phyloP scores from a whole-genome alignment of 2,329 filamentous ascomycete genomes.

The Ilyonectria sp. region DNA sequence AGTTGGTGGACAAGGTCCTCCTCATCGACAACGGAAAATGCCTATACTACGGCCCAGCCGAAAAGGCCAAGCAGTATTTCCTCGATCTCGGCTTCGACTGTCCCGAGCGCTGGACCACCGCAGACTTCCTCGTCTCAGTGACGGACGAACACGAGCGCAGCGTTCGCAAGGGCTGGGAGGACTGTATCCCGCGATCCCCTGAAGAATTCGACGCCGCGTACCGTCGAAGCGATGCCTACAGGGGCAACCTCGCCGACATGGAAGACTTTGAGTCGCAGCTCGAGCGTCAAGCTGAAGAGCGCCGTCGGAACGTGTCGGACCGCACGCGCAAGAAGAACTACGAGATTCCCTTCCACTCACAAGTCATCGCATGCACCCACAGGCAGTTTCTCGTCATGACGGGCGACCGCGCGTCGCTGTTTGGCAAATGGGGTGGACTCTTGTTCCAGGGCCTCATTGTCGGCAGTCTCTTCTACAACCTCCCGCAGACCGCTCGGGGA shows the following conservation, averaged over 20 bases:
- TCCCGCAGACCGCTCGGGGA: slow-evolving; percentile 71
- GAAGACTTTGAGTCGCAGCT: slow-evolving; percentile 75
- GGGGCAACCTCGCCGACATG: slow-evolving; percentile 73
- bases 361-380: slow-evolving; percentile 79
- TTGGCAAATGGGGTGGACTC: slow-evolving; percentile 86
- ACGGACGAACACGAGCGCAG: slow-evolving; percentile 81
- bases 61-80: slow-evolving; percentile 78
- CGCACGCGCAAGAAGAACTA: slow-evolving; percentile 79
- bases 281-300: slow-evolving; percentile 60
- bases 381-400: slow-evolving; percentile 86
- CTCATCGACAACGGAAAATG: slow-evolving; percentile 82
- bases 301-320: slow-evolving; percentile 74
- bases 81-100: slow-evolving; percentile 80
- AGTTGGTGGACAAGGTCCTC: slow-evolving; percentile 82
- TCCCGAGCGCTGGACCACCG: slow-evolving; percentile 79
- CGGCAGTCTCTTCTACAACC: slow-evolving; percentile 83
- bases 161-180: slow-evolving; percentile 76
- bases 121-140: slow-evolving; percentile 84
- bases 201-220: slow-evolving; percentile 79
- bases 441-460: slow-evolving; percentile 82
- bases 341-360: slow-evolving; percentile 81
- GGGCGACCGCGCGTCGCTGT: slow-evolving; percentile 82
- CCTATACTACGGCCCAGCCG: slow-evolving; percentile 78
- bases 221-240: slow-evolving; percentile 73
- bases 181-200: slow-evolving; percentile 77